Conservation (phyloP, 129 eudicot species). For the Logfia minima region DNA sequence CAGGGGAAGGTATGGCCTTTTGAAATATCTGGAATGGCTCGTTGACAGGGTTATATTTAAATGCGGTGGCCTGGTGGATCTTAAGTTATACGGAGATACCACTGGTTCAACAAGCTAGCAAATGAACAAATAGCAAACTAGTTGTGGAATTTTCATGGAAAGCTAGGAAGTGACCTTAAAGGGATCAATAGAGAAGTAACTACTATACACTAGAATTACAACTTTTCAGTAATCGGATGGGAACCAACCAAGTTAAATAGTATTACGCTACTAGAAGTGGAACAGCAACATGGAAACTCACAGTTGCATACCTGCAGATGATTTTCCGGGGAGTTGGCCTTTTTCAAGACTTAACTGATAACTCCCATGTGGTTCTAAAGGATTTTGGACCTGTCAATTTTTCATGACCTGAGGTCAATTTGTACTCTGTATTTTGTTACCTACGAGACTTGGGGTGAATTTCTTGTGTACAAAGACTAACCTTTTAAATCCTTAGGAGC, state of each 20-base stretch:
- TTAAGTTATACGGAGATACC: not conserved
- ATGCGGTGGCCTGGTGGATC: slow-evolving; percentile 5
- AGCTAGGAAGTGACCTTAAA: slow-evolving; percentile 5
- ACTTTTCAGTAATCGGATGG: not conserved
- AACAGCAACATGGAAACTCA: slow-evolving; percentile 4
- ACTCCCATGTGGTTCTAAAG: not conserved
- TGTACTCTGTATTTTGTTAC: slow-evolving; percentile 8
- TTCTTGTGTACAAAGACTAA: slow-evolving; percentile 17
- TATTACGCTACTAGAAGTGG: not conserved
- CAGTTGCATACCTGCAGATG: slow-evolving; percentile 3
- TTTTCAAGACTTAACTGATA: not conserved
- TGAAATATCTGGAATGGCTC: not conserved
- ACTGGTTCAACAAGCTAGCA: not conserved
- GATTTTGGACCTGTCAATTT: slow-evolving; percentile 3
- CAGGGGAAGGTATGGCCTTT: not conserved
- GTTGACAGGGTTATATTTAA: not conserved
- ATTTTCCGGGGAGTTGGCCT: not conserved
- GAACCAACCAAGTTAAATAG: slow-evolving; percentile 1
- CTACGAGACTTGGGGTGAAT: not conserved
- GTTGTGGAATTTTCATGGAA: not conserved
- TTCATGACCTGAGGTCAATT: slow-evolving; percentile 11
- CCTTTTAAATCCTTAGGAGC: slow-evolving; percentile 14
- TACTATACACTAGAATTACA: not conserved
- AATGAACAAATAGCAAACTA: not conserved
- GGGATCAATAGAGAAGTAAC: not conserved